Base-by-base conservation (phyloP, 139 green algal species). In the Desmodesmus armatus region DNA sequence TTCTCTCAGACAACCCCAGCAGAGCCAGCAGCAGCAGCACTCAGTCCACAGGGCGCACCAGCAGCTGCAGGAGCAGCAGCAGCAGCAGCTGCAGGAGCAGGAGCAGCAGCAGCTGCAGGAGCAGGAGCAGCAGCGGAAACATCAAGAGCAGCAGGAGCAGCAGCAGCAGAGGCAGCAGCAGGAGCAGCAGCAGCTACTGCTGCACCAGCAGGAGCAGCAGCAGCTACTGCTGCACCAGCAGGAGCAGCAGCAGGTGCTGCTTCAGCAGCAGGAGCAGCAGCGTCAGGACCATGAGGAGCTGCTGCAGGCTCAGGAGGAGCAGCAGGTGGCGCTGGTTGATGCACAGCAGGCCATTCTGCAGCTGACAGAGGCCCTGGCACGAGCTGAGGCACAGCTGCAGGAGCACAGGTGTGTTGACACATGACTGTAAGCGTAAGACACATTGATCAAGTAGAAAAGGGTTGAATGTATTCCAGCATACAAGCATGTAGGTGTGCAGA, bases 371-470 rank as follows among this genome's bases (percentile, higher is more conserved):
- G 80, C 60, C 65, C 75, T 90, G 80, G 55, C 31, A 15, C 39
- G 53, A 2, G 55, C 58, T 4, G 82, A 87, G 40, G 15, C 25
- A 21, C 40, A 86, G 80, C 78, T 86, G 35, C 72, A 83, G 11
- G 60, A 82, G 39, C 37, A 33, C 58, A 89, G 76, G 88, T 91
- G 76, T 5, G 76, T 51, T 9, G 44, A 23, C 66, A 6, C 25
- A 31, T 75, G 66, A 44, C 21, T 19, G 29, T 15, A 17, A 35
- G 29, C 21, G 53, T 63, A 17, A 63, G 17, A 63, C 53, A 63
- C n/a, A n/a, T n/a, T n/a, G n/a, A n/a, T n/a, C n/a, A n/a, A n/a
- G n/a, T n/a, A n/a, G n/a, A n/a, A n/a, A n/a, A n/a, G n/a, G n/a
- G n/a, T n/a, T n/a, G n/a, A n/a, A n/a, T n/a, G n/a, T n/a, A n/a